Conservation (phyloP, 768 basidiomycete genomes). For the Phylloporus sp. region DNA sequence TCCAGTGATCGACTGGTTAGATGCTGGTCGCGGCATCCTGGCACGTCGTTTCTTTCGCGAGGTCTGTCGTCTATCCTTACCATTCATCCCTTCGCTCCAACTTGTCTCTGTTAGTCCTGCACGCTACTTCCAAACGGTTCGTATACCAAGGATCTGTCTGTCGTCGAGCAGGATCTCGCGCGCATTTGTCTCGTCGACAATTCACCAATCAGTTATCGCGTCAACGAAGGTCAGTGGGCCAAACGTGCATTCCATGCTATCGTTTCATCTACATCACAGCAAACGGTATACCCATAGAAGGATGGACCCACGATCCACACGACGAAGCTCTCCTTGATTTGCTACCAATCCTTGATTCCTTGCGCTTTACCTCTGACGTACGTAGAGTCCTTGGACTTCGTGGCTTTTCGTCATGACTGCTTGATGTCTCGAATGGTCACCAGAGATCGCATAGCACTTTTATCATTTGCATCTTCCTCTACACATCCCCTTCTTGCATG, state of each 20-base stretch:
- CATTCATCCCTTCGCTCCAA: not conserved
- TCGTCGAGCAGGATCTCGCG: slow-evolving; percentile 87
- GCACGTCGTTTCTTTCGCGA: slow-evolving; percentile 88
- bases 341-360: slow-evolving; percentile 89
- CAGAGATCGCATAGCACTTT: slow-evolving; percentile 21
- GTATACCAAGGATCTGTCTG: slow-evolving; percentile 87
- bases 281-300: slow-evolving; percentile 98
- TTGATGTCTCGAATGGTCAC: slow-evolving; percentile 5
- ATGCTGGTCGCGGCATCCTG: slow-evolving; percentile 89
- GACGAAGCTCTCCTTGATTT: slow-evolving; percentile 96
- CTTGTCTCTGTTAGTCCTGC: slow-evolving; percentile 66
- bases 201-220: slow-evolving; percentile 85
- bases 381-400: slow-evolving; percentile 81
- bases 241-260: not conserved
- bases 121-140: slow-evolving; percentile 88
- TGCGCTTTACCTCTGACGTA: slow-evolving; percentile 95
- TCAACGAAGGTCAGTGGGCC: slow-evolving; percentile 74
- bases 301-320: slow-evolving; percentile 96
- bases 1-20: slow-evolving; percentile 99
- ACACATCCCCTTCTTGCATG: slow-evolving; percentile 25
- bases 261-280: slow-evolving; percentile 42
- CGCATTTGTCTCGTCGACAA: slow-evolving; percentile 95
- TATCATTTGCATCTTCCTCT: slow-evolving; percentile 20
- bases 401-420: slow-evolving; percentile 39
- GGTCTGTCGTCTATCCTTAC: slow-evolving; percentile 41